A percentile compares a stretch with the other conserved stretches of the same genome.
Conservation (phyloP, 2,329 filamentous ascomycete genomes). For the Polychaeton citri region DNA sequence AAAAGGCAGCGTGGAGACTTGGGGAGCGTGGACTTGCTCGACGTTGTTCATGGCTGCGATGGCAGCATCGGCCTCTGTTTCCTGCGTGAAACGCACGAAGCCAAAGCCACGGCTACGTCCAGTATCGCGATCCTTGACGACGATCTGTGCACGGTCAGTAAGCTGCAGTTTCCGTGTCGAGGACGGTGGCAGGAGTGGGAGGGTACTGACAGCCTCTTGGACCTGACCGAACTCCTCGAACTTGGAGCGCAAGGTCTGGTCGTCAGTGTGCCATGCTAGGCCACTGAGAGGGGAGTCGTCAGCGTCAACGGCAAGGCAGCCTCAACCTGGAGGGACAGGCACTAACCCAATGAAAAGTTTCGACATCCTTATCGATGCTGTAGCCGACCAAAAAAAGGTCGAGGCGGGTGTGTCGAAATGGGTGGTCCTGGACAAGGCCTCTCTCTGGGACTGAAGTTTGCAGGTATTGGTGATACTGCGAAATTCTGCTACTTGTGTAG, state of each 20-base stretch:
- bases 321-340: neutral
- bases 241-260: conserved; percentile 71
- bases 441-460: no score
- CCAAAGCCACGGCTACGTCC: conserved; percentile 94
- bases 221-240: conserved; percentile 85
- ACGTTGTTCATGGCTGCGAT: conserved; percentile 74
- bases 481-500: no score
- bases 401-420: no score
- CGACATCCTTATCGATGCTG: conserved; percentile 47
- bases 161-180: conserved; percentile 1
- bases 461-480: no score
- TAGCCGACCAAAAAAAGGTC: no score
- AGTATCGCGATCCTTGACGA: conserved; percentile 95
- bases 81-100: conserved; percentile 78
- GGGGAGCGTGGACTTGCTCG: conserved; percentile 49
- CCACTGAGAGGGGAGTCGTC: conserved; percentile 44
- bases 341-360: conserved; percentile 91
- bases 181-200: neutral
- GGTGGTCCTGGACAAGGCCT: no score
- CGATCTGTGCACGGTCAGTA: conserved; percentile 48
- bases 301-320: conserved; percentile 4
- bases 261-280: conserved; percentile 97
- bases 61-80: conserved; percentile 62
- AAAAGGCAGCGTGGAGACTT: neutral
- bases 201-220: conserved; percentile 77